Evolutionary conservation across 345 rosid species (phyloP).

Genomic region (Brassica carinata): DNA sequence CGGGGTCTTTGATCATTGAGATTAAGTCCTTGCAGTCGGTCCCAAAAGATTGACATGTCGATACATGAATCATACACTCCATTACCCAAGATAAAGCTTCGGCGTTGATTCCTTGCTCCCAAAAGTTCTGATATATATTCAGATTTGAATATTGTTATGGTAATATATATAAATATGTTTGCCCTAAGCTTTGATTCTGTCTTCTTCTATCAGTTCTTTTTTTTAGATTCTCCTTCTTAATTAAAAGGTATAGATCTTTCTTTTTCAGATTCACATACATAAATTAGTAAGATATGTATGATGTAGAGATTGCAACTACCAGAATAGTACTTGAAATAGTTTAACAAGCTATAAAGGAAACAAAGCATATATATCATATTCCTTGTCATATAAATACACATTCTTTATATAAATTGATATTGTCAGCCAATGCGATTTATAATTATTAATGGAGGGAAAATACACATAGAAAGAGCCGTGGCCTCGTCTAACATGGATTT

Average conservation of each 20-base stretch:
- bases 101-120: too few relatives aligned
- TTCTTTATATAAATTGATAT: neutral
- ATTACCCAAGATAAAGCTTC: too few relatives aligned
- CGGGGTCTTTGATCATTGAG: too few relatives aligned
- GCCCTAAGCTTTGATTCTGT: neutral
- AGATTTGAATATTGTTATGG: neutral
- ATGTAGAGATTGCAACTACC: conserved; percentile 36
- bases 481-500: conserved; percentile 29
- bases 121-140: neutral
- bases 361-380: conserved; percentile 15
- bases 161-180: neutral
- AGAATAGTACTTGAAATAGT: conserved; percentile 22
- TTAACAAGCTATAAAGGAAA: neutral
- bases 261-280: neutral
- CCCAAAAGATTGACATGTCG: too few relatives aligned
- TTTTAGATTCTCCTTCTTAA: neutral
- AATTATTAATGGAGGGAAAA: neutral
- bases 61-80: too few relatives aligned
- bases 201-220: neutral
- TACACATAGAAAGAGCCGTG: conserved; percentile 16
- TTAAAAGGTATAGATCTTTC: neutral
- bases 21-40: too few relatives aligned
- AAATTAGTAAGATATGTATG: conserved; percentile 26
- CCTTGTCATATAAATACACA: neutral
- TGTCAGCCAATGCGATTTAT: conserved; percentile 1